phyloP scores from a whole-genome alignment of 2,329 filamentous ascomycete species.

The Xylariaceae sp. region DNA sequence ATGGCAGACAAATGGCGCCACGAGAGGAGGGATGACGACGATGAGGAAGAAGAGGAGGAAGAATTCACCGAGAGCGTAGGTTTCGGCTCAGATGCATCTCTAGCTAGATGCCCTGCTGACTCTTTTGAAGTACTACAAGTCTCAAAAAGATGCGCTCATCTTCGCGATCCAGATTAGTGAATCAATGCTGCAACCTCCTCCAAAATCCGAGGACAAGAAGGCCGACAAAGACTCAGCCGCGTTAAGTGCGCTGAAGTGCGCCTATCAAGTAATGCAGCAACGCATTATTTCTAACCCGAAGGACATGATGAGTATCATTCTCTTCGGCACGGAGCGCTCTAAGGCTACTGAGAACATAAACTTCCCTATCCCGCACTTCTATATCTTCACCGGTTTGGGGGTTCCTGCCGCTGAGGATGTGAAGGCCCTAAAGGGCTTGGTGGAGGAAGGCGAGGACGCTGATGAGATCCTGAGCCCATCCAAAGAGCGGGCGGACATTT shows the following conservation, averaged over 20 bases:
- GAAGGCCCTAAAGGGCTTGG: constrained; percentile 74
- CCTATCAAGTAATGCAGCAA: constrained; percentile 95
- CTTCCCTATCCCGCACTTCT: constrained; percentile 77
- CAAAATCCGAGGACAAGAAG: constrained; percentile 72
- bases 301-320: constrained; percentile 94
- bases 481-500: constrained; percentile 75
- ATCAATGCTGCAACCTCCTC: constrained; percentile 79
- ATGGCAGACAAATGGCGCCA: constrained; percentile 47
- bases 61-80: constrained; percentile 68
- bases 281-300: constrained; percentile 96
- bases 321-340: constrained; percentile 88
- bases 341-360: constrained; percentile 66
- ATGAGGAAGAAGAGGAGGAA: constrained; percentile 71
- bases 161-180: constrained; percentile 92
- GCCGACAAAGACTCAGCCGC: constrained; percentile 78
- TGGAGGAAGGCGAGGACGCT: constrained; percentile 77
- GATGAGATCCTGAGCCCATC: constrained; percentile 73
- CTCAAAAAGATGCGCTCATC: constrained; percentile 95
- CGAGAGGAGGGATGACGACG: constrained; percentile 66
- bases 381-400: constrained; percentile 86
- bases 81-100: background rate
- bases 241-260: constrained; percentile 87
- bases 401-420: constrained; percentile 87
- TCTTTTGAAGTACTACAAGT: constrained; percentile 75
- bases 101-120: constrained; percentile 12